Evolutionary conservation across 345 rosid genomes (phyloP).

Genomic region (Salix koriyanagi): DNA sequence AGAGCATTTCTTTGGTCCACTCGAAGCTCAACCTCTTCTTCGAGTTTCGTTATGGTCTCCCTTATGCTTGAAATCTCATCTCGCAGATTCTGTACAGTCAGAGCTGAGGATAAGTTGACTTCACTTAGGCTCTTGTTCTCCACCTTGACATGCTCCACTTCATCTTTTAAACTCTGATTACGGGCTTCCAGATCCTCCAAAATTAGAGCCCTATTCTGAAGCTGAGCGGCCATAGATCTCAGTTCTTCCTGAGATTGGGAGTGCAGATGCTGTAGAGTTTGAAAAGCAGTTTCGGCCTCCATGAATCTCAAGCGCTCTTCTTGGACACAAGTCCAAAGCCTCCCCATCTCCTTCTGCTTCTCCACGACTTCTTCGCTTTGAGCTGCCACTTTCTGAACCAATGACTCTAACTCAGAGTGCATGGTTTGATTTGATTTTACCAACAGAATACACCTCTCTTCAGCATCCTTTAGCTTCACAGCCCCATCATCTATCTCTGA

Average conservation of each 20-base stretch:
- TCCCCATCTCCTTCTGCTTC: conserved; percentile 84
- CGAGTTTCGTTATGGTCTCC: conserved; percentile 76
- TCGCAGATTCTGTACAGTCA: conserved; percentile 60
- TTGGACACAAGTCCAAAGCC: conserved; percentile 78
- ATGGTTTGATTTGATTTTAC: conserved; percentile 75
- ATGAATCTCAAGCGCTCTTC: conserved; percentile 78
- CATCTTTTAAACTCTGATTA: conserved; percentile 53
- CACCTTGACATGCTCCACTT: conserved; percentile 47
- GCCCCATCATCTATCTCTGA: conserved; percentile 61
- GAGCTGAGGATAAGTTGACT: conserved; percentile 64
- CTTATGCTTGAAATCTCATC: conserved; percentile 61
- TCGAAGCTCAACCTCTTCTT: conserved; percentile 83
- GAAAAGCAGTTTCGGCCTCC: conserved; percentile 99
- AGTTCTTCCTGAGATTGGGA: conserved; percentile 96
- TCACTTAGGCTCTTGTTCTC: conserved; percentile 58
- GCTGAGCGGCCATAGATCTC: conserved; percentile 58
- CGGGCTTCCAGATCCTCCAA: conserved; percentile 62
- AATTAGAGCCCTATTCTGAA: conserved; percentile 52
- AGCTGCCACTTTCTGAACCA: conserved; percentile 50
- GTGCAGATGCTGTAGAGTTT: conserved; percentile 87
- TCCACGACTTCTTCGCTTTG: conserved; percentile 75
- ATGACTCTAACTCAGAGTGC: conserved; percentile 62
- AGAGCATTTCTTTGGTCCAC: conserved; percentile 89
- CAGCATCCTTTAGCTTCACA: conserved; percentile 65
- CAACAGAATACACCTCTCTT: conserved; percentile 69